Conservation (phyloP, 768 basidiomycete species). For the Coprinopsis strossmayeri region DNA sequence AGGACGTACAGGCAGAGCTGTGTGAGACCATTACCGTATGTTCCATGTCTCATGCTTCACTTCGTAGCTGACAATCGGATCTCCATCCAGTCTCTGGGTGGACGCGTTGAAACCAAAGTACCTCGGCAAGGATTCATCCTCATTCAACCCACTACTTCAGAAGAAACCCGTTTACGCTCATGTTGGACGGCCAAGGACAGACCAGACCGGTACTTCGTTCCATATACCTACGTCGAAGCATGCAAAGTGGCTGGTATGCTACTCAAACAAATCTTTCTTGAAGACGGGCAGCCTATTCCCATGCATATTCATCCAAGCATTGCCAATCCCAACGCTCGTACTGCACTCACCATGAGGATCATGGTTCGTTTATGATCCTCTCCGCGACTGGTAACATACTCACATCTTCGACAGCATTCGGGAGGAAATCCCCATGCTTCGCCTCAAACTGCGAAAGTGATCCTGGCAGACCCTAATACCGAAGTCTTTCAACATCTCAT, state of each 20-base stretch:
- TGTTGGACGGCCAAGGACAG: constrained; percentile 68
- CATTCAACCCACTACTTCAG: constrained; percentile 58
- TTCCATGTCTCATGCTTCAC: no score
- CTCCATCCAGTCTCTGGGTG: constrained; percentile 72
- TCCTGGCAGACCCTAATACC: constrained; percentile 75
- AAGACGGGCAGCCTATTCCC: constrained; percentile 55
- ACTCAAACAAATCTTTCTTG: constrained; percentile 69
- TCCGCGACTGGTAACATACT: background rate
- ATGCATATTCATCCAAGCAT: constrained; percentile 83
- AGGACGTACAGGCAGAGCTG: constrained; percentile 63
- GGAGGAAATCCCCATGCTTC: constrained; percentile 73
- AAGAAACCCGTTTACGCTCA: constrained; percentile 68
- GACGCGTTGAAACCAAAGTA: constrained; percentile 71
- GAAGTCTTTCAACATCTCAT: constrained; percentile 71
- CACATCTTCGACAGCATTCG: constrained; percentile 48
- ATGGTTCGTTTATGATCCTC: constrained; percentile 38
- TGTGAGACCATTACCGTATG: constrained; percentile 69
- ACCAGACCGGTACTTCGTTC: constrained; percentile 73
- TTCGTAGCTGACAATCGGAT: no score
- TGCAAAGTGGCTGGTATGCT: constrained; percentile 74
- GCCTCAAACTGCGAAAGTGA: constrained; percentile 64
- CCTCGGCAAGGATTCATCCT: constrained; percentile 73
- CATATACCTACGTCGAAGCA: constrained; percentile 78
- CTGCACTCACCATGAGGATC: constrained; percentile 61
- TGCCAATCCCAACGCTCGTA: constrained; percentile 68